A percentile compares a stretch with the other conserved stretches of the same genome.
phyloP scores from a whole-genome alignment of 306 rosid species.

The Sicyos edulis region DNA sequence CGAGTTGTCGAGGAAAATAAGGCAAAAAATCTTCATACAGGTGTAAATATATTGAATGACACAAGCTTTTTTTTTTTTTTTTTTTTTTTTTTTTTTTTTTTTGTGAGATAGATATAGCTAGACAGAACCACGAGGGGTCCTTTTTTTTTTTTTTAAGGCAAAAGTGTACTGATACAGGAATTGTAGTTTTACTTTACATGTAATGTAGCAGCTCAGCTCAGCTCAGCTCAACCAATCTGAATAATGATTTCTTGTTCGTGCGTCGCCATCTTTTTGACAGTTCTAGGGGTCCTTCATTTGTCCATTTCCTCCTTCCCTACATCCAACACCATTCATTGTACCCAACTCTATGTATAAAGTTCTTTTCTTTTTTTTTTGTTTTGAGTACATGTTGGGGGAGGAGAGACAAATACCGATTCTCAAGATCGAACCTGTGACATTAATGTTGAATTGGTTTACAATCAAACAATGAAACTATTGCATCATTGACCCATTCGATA shows the following conservation, averaged over 20 bases:
- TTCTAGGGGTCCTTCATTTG: constrained; percentile 14
- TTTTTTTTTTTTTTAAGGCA: not conserved
- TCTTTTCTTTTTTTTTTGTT: too few relatives aligned
- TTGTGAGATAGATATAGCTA: constrained; percentile 14
- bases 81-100: not conserved
- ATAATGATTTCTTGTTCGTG: constrained; percentile 20
- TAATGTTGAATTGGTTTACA: too few relatives aligned
- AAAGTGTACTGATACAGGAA: constrained; percentile 20
- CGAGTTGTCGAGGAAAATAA: constrained; percentile 16
- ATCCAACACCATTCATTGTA: constrained; percentile 19
- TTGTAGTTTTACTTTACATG: constrained; percentile 20
- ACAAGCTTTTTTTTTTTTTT: not conserved
- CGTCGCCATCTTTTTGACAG: constrained; percentile 25
- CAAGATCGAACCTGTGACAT: too few relatives aligned
- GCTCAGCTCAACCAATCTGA: constrained; percentile 11
- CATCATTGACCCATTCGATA: too few relatives aligned
- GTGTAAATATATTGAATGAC: constrained; percentile 15
- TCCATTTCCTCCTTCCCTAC: constrained; percentile 14
- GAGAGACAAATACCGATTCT: too few relatives aligned
- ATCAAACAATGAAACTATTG: too few relatives aligned
- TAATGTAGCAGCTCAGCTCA: not conserved
- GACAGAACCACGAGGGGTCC: constrained; percentile 22
- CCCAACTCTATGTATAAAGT: constrained; percentile 16
- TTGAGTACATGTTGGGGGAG: too few relatives aligned
- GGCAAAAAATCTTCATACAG: constrained; percentile 1